Conservation (phyloP, 345 rosid species). For the Pistacia atlantica region DNA sequence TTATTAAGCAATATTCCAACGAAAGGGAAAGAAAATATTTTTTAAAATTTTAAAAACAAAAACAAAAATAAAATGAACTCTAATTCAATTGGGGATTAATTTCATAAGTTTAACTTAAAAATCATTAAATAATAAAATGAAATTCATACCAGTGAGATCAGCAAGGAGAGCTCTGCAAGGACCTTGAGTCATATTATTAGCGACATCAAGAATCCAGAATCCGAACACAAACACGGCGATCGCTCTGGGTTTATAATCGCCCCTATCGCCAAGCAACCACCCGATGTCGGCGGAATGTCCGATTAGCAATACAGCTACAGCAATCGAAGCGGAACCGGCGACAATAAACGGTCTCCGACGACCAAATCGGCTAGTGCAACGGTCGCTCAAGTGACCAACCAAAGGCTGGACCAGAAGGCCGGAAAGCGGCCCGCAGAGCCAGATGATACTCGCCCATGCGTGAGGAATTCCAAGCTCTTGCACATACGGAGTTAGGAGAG, state of each 20-base stretch:
- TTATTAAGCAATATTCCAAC: background rate
- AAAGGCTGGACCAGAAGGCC: conserved; percentile 90
- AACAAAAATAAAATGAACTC: background rate
- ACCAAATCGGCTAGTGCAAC: conserved; percentile 82
- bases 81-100: conserved; percentile 14
- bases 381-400: conserved; percentile 90
- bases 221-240: conserved; percentile 74
- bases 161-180: conserved; percentile 97
- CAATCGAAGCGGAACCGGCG: conserved; percentile 59
- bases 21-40: background rate
- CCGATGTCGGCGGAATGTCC: conserved; percentile 92
- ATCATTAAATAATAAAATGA: background rate
- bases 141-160: conserved; percentile 79
- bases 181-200: conserved; percentile 94
- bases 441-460: conserved; percentile 92
- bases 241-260: conserved; percentile 65
- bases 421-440: conserved; percentile 98
- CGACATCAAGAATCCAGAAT: conserved; percentile 92
- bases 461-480: conserved; percentile 98
- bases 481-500: conserved; percentile 89
- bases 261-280: conserved; percentile 78
- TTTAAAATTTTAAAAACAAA: background rate
- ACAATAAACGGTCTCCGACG: conserved; percentile 88
- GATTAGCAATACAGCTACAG: conserved; percentile 62
- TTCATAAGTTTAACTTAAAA: conserved; percentile 3